A percentile compares a stretch with the other conserved stretches of the same genome.
These are phyloP conservation scores for Pterulicium gracile DNA, from an alignment of 1,284 basidiomycete genomes.

Conservation along the genomic window DNA sequence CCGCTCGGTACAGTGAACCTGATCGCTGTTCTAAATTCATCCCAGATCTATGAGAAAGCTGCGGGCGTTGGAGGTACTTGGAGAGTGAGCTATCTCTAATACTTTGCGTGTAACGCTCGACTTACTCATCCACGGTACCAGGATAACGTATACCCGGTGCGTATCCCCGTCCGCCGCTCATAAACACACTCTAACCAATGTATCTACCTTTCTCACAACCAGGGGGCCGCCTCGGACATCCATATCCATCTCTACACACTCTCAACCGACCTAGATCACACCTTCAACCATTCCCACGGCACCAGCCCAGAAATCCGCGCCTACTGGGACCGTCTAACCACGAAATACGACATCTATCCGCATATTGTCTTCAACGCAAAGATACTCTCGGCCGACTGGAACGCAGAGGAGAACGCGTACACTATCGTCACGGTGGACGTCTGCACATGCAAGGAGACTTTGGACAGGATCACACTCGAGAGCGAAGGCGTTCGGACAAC, in stretches of 20 bases:
- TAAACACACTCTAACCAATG: no score
- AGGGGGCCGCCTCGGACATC: background rate
- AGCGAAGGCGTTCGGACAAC: constrained; percentile 8
- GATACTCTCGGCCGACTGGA: constrained; percentile 31
- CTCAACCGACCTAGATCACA: constrained; percentile 24
- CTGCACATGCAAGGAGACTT: constrained; percentile 12
- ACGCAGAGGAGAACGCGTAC: constrained; percentile 21
- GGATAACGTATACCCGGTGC: constrained; percentile 2
- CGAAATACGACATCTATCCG: constrained; percentile 17
- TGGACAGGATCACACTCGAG: background rate
- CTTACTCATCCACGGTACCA: background rate
- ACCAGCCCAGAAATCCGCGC: constrained; percentile 20
- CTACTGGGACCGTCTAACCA: constrained; percentile 23
- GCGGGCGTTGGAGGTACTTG: background rate
- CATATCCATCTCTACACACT: constrained; percentile 24
- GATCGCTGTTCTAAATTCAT: background rate
- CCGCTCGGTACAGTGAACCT: background rate
- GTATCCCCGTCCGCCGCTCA: no score
- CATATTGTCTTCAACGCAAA: constrained; percentile 22
- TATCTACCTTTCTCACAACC: constrained; percentile 1
- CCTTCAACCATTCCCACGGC: constrained; percentile 22
- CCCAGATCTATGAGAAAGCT: constrained; percentile 3
- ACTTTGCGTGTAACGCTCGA: background rate
- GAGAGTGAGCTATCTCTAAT: background rate
- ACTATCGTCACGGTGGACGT: constrained; percentile 21